phyloP scores from a whole-genome alignment of 768 basidiomycete species.

The Tylopilus plumbeoviolaceoides region DNA sequence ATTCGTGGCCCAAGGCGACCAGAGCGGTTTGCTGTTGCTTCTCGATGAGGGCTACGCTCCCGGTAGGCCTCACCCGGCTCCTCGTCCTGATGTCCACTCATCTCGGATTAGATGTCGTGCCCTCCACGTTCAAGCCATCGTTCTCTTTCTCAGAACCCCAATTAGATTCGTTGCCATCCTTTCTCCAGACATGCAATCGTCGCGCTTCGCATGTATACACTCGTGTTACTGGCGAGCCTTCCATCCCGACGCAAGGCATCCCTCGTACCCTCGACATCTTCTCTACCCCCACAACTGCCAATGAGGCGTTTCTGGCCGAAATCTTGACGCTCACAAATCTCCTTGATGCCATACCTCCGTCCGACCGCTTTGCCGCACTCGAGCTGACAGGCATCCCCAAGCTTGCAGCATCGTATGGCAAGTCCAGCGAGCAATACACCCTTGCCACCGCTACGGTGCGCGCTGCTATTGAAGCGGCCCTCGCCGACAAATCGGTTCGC shows the following conservation, averaged over 20 bases:
- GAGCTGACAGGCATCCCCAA: slow-evolving; percentile 50
- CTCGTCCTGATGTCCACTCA: not conserved
- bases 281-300: slow-evolving; percentile 36
- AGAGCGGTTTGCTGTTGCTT: slow-evolving; percentile 50
- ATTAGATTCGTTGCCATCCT: slow-evolving; percentile 39
- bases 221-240: slow-evolving; percentile 44
- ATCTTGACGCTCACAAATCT: slow-evolving; percentile 50
- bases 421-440: slow-evolving; percentile 51
- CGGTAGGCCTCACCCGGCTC: slow-evolving; percentile 38
- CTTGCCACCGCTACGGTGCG: slow-evolving; percentile 44
- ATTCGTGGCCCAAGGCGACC: slow-evolving; percentile 56
- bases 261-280: slow-evolving; percentile 40
- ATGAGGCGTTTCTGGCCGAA: slow-evolving; percentile 38
- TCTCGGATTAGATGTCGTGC: slow-evolving; percentile 48
- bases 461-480: slow-evolving; percentile 41
- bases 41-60: slow-evolving; percentile 51
- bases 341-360: slow-evolving; percentile 30
- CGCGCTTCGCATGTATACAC: slow-evolving; percentile 57
- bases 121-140: slow-evolving; percentile 44
- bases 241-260: slow-evolving; percentile 27
- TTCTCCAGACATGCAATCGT: slow-evolving; percentile 54
- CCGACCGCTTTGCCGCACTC: slow-evolving; percentile 59
- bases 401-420: slow-evolving; percentile 45
- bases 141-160: slow-evolving; percentile 38
- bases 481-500: slow-evolving; percentile 37